phyloP scores from a whole-genome alignment of 192 early-diverging fungal species.

The Coemansia sp. region DNA sequence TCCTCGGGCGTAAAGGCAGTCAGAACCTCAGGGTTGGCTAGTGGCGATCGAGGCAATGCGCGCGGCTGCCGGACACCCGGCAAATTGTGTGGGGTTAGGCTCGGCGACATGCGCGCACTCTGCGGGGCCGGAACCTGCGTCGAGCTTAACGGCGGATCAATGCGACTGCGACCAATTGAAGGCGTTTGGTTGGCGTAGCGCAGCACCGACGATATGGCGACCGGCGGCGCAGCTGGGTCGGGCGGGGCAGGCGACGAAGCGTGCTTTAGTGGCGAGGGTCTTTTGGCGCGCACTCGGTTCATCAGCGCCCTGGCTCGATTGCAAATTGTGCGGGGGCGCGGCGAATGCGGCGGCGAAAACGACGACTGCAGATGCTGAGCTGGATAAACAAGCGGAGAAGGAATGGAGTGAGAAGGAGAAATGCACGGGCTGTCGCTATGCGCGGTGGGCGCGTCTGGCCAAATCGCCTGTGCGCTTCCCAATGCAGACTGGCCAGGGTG shows the following conservation, averaged over 20 bases:
- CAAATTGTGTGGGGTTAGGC: neutral
- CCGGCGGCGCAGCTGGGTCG: slow-evolving; percentile 7
- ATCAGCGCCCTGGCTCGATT: slow-evolving; percentile 37
- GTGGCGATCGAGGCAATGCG: slow-evolving; percentile 46
- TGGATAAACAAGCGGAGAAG: slow-evolving; percentile 13
- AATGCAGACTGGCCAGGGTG: slow-evolving; percentile 4
- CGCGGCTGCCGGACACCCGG: slow-evolving; percentile 17
- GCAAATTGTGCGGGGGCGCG: slow-evolving; percentile 46
- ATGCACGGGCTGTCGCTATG: neutral
- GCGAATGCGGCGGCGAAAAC: slow-evolving; percentile 47
- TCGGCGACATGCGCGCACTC: neutral
- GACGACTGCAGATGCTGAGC: slow-evolving; percentile 38
- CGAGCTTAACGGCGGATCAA: neutral
- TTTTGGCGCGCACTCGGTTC: slow-evolving; percentile 27
- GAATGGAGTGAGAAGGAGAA: neutral
- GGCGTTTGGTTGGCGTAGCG: neutral
- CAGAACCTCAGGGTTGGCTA: slow-evolving; percentile 35
- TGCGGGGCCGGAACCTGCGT: neutral
- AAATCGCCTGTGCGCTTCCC: neutral
- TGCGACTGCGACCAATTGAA: neutral
- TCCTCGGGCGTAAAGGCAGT: neutral
- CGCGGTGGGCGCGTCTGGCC: neutral
- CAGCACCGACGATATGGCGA: slow-evolving; percentile 27
- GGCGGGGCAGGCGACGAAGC: neutral
- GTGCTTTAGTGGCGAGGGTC: slow-evolving; percentile 9